Percentiles rank a stretch among this genome's conserved stretches.
Conservation (phyloP, 805 yeast species). For the Ogataea wickerhamii region DNA sequence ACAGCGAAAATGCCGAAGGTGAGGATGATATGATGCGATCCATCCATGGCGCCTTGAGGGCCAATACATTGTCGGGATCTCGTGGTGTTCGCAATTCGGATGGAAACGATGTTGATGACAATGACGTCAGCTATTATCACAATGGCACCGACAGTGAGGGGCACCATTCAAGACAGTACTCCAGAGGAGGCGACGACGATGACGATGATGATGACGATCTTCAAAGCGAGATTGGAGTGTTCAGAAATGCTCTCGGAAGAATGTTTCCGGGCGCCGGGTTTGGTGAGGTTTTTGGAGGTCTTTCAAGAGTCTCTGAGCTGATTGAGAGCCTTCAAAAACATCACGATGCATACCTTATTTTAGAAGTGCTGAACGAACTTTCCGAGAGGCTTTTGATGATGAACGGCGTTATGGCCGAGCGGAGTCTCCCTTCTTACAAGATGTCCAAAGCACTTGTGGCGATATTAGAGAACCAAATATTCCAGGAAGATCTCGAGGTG, state of each 20-base stretch:
- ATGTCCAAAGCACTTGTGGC: constrained; percentile 52
- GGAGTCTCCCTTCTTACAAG: constrained; percentile 57
- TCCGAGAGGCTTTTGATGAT: constrained; percentile 66
- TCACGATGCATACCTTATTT: constrained; percentile 56
- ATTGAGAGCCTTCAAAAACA: constrained; percentile 38
- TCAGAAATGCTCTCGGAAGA: constrained; percentile 26
- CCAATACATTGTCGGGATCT: not conserved
- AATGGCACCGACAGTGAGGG: constrained; percentile 26
- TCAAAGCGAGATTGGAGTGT: constrained; percentile 16
- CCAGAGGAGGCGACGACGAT: constrained; percentile 21
- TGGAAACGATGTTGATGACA: constrained; percentile 19
- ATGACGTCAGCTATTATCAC: constrained; percentile 10
- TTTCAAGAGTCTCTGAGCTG: constrained; percentile 26
- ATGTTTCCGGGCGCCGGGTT: constrained; percentile 29
- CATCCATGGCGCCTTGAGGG: too few species aligned
- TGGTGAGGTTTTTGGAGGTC: constrained; percentile 26
- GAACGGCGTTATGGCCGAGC: constrained; percentile 55
- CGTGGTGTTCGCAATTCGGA: not conserved
- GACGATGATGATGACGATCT: constrained; percentile 15
- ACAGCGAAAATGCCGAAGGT: constrained; percentile 5
- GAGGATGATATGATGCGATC: not conserved
- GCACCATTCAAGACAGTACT: constrained; percentile 12
- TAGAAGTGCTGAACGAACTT: constrained; percentile 64
- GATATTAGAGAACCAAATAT: constrained; percentile 54
- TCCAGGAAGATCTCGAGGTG: constrained; percentile 69